phyloP scores from a whole-genome alignment of 352 stramenopile genomes.

The Phytophthora megakarya region DNA sequence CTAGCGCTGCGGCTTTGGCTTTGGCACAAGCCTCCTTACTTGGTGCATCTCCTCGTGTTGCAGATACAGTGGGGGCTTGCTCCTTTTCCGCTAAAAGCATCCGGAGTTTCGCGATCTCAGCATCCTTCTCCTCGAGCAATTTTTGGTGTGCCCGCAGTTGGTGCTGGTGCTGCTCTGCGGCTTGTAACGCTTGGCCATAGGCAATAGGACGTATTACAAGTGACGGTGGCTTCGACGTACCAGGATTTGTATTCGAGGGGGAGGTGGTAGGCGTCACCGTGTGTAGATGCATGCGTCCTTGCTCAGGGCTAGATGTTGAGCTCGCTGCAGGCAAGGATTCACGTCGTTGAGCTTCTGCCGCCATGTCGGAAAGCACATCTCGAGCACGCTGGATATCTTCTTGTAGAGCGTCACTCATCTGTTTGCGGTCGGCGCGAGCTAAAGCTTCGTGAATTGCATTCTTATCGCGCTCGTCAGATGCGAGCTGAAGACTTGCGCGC shows the following conservation, averaged over 20 bases:
- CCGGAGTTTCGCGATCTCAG: slow-evolving; percentile 59
- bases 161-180: slow-evolving; percentile 70
- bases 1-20: slow-evolving; percentile 29
- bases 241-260: slow-evolving; percentile 3
- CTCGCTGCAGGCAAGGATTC: slow-evolving; percentile 22
- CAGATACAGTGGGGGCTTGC: neutral
- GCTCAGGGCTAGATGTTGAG: slow-evolving; percentile 4
- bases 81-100: slow-evolving; percentile 42
- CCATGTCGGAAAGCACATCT: slow-evolving; percentile 47
- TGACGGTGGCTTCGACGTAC: slow-evolving; percentile 39
- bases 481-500: slow-evolving; percentile 43
- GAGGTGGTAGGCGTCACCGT: slow-evolving; percentile 28
- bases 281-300: slow-evolving; percentile 37
- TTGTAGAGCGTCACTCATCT: slow-evolving; percentile 71
- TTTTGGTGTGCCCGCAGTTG: slow-evolving; percentile 61
- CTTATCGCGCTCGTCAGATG: slow-evolving; percentile 55
- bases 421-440: slow-evolving; percentile 70
- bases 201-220: slow-evolving; percentile 75
- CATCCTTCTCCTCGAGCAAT: slow-evolving; percentile 67
- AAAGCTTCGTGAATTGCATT: slow-evolving; percentile 62
- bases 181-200: slow-evolving; percentile 70
- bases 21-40: slow-evolving; percentile 14
- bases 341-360: slow-evolving; percentile 27
- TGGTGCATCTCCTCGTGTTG: slow-evolving; percentile 13
- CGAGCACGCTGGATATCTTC: slow-evolving; percentile 58